A percentile compares a stretch with the other conserved stretches of the same genome.
phyloP scores from a whole-genome alignment of 768 basidiomycete species.

The Russula sp. region DNA sequence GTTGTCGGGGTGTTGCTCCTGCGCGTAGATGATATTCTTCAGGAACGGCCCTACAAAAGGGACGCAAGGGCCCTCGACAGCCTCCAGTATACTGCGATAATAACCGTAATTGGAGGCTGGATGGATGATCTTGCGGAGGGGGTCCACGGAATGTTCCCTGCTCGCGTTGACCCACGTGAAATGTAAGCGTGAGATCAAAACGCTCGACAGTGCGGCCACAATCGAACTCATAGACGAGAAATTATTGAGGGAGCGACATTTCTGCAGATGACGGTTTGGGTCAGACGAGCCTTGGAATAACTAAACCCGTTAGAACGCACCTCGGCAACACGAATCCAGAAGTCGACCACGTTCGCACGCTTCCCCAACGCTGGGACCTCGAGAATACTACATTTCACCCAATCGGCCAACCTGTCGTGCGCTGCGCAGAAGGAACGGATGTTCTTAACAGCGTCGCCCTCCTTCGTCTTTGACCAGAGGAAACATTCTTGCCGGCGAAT shows the following conservation, averaged over 20 bases:
- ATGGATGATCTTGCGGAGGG: slow-evolving; percentile 54
- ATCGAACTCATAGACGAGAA: slow-evolving; percentile 67
- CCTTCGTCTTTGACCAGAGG: slow-evolving; percentile 47
- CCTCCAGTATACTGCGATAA: slow-evolving; percentile 49
- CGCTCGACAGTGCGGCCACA: slow-evolving; percentile 58
- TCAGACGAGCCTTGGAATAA: neutral
- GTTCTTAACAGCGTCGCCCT: slow-evolving; percentile 43
- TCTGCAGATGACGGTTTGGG: slow-evolving; percentile 41
- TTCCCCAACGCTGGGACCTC: slow-evolving; percentile 49
- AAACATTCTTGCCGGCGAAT: slow-evolving; percentile 76
- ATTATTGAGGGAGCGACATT: slow-evolving; percentile 62
- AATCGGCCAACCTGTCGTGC: slow-evolving; percentile 59
- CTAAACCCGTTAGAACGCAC: slow-evolving; percentile 41
- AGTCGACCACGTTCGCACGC: slow-evolving; percentile 58
- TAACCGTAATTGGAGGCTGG: slow-evolving; percentile 56
- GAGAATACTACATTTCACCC: slow-evolving; percentile 66
- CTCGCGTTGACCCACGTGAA: slow-evolving; percentile 66
- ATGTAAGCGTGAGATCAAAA: slow-evolving; percentile 53
- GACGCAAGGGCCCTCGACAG: slow-evolving; percentile 53
- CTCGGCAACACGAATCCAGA: slow-evolving; percentile 79
- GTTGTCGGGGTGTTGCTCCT: slow-evolving; percentile 49
- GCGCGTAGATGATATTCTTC: slow-evolving; percentile 55
- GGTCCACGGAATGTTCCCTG: slow-evolving; percentile 50
- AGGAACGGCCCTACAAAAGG: slow-evolving; percentile 66
- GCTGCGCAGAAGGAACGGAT: slow-evolving; percentile 55